Evolutionary conservation across 1,284 basidiomycete genomes (phyloP).

Genomic region (Cryptococcus sp.): DNA sequence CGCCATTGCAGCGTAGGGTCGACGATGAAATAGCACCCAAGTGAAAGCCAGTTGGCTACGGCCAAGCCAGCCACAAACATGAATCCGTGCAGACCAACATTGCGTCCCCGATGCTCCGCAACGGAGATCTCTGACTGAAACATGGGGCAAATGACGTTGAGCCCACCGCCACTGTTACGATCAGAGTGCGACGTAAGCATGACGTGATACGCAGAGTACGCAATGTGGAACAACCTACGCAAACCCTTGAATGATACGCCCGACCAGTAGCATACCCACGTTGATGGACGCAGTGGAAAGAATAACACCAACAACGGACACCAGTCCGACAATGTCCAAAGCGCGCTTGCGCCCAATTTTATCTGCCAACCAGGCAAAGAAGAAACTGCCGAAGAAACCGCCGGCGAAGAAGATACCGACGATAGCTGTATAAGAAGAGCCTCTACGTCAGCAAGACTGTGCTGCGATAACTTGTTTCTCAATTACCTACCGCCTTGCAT

Average conservation of each 20-base stretch:
- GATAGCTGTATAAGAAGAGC: conserved; percentile 4
- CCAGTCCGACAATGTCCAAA: conserved; percentile 12
- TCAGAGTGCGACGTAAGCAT: too few species aligned
- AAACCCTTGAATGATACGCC: conserved; percentile 52
- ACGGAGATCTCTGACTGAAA: conserved; percentile 14
- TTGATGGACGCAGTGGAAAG: conserved; percentile 65
- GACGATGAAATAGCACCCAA: conserved; percentile 8
- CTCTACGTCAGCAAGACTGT: neutral
- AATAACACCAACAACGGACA: conserved; percentile 54
- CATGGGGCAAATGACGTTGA: conserved; percentile 13
- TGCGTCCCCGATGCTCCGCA: conserved; percentile 9
- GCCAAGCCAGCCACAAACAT: conserved; percentile 12
- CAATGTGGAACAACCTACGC: neutral
- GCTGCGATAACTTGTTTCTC: too few species aligned
- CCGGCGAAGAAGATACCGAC: conserved; percentile 18
- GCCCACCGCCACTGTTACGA: conserved; percentile 2
- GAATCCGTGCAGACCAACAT: conserved; percentile 11
- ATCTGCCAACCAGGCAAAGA: conserved; percentile 15
- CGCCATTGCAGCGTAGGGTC: conserved; percentile 7
- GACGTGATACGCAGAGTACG: neutral
- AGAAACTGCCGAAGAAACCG: conserved; percentile 15
- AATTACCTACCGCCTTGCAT: conserved; percentile 14
- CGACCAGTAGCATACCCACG: conserved; percentile 62
- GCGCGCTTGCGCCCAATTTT: conserved; percentile 10
- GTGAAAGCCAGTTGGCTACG: conserved; percentile 2